A percentile compares a stretch with the other conserved stretches of the same genome.
phyloP scores from a whole-genome alignment of 192 early-diverging fungal species.

The Linnemannia schmuckeri region DNA sequence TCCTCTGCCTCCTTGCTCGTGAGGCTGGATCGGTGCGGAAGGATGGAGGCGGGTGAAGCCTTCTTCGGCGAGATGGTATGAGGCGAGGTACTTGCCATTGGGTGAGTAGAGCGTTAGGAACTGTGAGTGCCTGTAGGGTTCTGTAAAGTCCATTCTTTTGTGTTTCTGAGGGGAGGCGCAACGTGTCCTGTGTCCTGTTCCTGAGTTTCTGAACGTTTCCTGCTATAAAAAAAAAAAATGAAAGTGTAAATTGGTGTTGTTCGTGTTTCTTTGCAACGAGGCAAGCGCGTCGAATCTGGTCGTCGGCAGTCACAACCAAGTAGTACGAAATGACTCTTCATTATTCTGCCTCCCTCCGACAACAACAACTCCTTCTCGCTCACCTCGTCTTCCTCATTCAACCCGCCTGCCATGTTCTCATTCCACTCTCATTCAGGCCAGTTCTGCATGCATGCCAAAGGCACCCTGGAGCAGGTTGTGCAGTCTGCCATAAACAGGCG shows the following conservation, averaged over 20 bases:
- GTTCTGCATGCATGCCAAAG: conserved; percentile 94
- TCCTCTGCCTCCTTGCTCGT: conserved; percentile 62
- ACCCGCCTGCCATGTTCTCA: conserved; percentile 67
- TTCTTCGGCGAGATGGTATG: conserved; percentile 56
- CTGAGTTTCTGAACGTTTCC: no score
- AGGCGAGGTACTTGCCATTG: conserved; percentile 75
- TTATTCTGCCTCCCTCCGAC: background rate
- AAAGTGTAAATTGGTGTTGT: no score
- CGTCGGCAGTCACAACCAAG: no score
- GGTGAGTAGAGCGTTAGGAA: conserved; percentile 74
- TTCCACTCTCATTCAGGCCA: conserved; percentile 96
- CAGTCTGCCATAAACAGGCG: conserved; percentile 76
- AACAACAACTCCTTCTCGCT: background rate
- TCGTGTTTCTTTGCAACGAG: no score
- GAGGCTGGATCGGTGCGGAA: conserved; percentile 36
- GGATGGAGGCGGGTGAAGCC: conserved; percentile 49
- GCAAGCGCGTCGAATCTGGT: no score
- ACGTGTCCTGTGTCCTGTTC: background rate
- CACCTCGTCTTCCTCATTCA: background rate
- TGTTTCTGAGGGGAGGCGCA: background rate
- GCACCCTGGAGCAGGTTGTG: conserved; percentile 86
- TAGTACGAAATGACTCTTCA: conserved; percentile 3
- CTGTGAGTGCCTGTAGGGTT: conserved; percentile 74
- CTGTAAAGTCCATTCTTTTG: conserved; percentile 71
- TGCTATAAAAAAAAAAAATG: no score